These are phyloP conservation scores for Citrullus amarus DNA, from an alignment of 306 rosid species.

Conservation along the genomic window DNA sequence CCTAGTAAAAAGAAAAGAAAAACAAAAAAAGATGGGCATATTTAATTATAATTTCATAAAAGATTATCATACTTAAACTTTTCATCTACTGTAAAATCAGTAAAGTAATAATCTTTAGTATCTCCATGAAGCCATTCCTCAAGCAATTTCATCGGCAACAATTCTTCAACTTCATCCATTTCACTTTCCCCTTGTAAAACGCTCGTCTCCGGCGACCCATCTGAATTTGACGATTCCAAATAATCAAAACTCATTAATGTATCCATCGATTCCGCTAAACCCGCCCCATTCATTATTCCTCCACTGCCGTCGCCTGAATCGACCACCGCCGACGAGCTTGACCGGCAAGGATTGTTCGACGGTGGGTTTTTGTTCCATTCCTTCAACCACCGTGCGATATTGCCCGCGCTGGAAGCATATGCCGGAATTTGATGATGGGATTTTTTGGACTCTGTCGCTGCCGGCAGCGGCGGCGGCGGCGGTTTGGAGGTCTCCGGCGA, in stretches of 20 bases:
- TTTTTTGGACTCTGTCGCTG: neutral
- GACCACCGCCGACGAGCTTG: neutral
- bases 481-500: slow-evolving; percentile 34
- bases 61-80: neutral
- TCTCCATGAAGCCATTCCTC: slow-evolving; percentile 13
- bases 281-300: neutral
- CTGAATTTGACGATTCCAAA: slow-evolving; percentile 9
- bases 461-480: slow-evolving; percentile 13
- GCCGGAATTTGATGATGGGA: neutral
- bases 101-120: neutral
- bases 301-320: neutral
- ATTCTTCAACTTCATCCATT: neutral
- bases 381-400: slow-evolving; percentile 9
- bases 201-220: slow-evolving; percentile 4
- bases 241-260: slow-evolving; percentile 1
- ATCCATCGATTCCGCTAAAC: slow-evolving; percentile 3
- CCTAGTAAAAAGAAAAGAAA: neutral
- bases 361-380: slow-evolving; percentile 8
- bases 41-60: neutral
- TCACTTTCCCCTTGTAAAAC: slow-evolving; percentile 12
- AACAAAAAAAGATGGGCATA: neutral
- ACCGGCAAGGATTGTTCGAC: neutral
- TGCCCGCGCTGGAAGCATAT: slow-evolving; percentile 7
- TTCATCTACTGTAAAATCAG: neutral
- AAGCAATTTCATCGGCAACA: slow-evolving; percentile 5